phyloP scores from a whole-genome alignment of 148 eudicot genomes.

The Rhododendron henanense region DNA sequence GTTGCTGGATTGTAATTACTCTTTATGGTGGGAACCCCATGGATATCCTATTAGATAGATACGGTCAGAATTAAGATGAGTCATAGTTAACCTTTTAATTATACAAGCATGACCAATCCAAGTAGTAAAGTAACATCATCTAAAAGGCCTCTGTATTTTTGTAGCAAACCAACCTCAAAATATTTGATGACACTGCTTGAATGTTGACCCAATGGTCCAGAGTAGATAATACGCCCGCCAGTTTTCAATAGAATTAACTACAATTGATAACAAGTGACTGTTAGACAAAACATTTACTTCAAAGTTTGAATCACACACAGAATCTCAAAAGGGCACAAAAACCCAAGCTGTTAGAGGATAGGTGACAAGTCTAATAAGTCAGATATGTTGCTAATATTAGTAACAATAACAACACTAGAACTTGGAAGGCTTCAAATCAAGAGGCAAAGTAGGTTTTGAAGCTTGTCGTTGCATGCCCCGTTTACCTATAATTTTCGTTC shows the following conservation, averaged over 20 bases:
- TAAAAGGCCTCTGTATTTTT: neutral
- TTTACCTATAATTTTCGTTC: neutral
- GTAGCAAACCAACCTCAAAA: slow-evolving; percentile 54
- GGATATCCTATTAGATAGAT: slow-evolving; percentile 37
- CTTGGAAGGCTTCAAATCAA: neutral
- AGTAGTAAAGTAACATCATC: neutral
- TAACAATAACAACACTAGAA: neutral
- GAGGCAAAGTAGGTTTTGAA: neutral
- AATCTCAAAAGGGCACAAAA: neutral
- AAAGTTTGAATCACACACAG: neutral
- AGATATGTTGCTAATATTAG: neutral
- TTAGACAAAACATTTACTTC: neutral
- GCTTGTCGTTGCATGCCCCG: neutral
- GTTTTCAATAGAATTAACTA: slow-evolving; percentile 71
- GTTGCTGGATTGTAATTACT: slow-evolving; percentile 60
- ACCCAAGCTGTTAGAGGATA: neutral
- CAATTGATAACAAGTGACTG: slow-evolving; percentile 8
- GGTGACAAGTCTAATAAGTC: slow-evolving; percentile 7
- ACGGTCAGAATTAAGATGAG: neutral
- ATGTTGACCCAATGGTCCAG: slow-evolving; percentile 66
- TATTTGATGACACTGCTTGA: slow-evolving; percentile 58
- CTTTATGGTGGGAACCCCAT: slow-evolving; percentile 63
- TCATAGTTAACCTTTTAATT: neutral
- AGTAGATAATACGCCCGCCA: slow-evolving; percentile 72
- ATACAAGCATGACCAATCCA: neutral